These are phyloP conservation scores for Scedosporium aurantiacum DNA, from an alignment of 2,329 filamentous ascomycete species.

Conservation along the genomic window DNA sequence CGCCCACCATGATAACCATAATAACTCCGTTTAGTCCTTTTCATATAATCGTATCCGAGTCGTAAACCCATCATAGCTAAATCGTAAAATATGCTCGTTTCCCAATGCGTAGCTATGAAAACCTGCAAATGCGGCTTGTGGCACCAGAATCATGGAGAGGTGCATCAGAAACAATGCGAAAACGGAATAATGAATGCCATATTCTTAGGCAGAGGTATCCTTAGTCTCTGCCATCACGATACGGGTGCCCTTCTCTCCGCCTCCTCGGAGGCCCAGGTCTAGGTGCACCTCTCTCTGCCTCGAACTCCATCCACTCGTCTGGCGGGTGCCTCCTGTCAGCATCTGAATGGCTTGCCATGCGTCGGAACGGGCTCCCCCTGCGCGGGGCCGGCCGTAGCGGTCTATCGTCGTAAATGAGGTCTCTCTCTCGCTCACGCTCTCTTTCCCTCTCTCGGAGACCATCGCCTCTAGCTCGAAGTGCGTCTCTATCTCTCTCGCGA, in stretches of 20 bases:
- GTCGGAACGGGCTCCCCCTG: neutral
- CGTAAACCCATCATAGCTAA: neutral
- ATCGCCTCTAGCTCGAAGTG: neutral
- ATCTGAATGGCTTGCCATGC: neutral
- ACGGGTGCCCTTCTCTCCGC: constrained; percentile 15
- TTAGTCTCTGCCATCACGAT: constrained; percentile 13
- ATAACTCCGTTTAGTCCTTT: neutral
- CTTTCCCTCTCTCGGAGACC: constrained; percentile 19
- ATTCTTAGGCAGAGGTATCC: neutral
- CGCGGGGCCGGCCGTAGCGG: neutral
- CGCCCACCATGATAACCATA: too few species aligned
- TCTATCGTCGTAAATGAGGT: constrained; percentile 8
- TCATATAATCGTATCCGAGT: neutral
- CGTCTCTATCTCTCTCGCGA: constrained; percentile 3
- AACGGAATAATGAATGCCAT: neutral
- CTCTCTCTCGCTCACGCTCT: constrained; percentile 22
- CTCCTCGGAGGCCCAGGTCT: constrained; percentile 19
- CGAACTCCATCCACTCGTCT: constrained; percentile 12
- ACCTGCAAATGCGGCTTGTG: neutral
- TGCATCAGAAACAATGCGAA: neutral
- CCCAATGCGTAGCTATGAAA: neutral
- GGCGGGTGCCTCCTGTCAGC: neutral
- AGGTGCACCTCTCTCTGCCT: constrained; percentile 26
- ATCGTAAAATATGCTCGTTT: neutral
- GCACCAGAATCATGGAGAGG: neutral